Percentiles rank a stretch among this genome's conserved stretches.
phyloP scores from a whole-genome alignment of 306 rosid species.

The Quercus suber region DNA sequence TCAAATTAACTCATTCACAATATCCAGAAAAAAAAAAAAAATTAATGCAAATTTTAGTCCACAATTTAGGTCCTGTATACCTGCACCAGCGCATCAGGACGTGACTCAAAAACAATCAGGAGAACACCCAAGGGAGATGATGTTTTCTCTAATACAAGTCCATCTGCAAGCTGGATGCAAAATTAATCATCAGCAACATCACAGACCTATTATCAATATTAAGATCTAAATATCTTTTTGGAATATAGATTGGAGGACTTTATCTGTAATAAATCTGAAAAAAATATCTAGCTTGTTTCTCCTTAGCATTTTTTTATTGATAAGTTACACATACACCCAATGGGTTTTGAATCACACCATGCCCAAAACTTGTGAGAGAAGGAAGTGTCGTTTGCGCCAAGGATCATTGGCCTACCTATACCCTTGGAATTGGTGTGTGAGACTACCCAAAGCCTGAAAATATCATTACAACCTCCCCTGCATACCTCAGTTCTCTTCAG shows the following conservation, averaged over 20 bases:
- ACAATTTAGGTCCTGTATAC: slow-evolving; percentile 29
- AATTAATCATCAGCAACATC: slow-evolving; percentile 30
- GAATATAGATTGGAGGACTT: neutral
- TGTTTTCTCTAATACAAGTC: slow-evolving; percentile 87
- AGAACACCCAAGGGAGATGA: slow-evolving; percentile 95
- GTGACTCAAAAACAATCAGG: slow-evolving; percentile 92
- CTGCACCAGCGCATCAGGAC: slow-evolving; percentile 98
- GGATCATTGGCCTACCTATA: neutral
- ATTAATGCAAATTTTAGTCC: neutral
- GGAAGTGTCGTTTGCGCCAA: no score
- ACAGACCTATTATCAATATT: slow-evolving; percentile 7
- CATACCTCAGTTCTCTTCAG: slow-evolving; percentile 81
- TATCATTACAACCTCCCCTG: neutral
- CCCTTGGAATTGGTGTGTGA: neutral
- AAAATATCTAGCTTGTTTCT: neutral
- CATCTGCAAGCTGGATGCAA: slow-evolving; percentile 77
- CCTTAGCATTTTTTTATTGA: no score
- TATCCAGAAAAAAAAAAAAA: neutral
- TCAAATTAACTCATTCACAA: neutral
- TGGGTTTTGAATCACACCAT: no score
- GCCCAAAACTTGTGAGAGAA: no score
- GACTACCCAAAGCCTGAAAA: slow-evolving; percentile 12
- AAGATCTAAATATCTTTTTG: neutral
- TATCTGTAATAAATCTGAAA: neutral
- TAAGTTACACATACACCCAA: no score